phyloP scores from a whole-genome alignment of 225 moss, liverwort and hornwort species.

The Thuidium tamariscinum region DNA sequence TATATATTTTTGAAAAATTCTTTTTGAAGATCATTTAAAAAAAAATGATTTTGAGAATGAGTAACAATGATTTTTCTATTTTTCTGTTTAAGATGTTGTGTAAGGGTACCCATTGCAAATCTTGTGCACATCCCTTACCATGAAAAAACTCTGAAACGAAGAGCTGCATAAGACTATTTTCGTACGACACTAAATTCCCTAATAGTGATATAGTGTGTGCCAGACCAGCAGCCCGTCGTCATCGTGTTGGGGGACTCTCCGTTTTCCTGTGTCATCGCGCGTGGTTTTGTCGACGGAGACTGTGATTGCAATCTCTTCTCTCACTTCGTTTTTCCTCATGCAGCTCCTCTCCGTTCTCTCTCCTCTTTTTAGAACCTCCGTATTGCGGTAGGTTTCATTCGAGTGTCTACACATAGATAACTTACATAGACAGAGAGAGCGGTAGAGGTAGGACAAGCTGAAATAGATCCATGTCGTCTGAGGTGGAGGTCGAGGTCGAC shows the following conservation, averaged over 20 bases:
- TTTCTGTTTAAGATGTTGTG: too few species aligned
- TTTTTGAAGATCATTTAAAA: too few species aligned
- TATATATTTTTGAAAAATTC: too few species aligned
- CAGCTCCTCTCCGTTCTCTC: neutral
- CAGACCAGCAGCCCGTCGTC: neutral
- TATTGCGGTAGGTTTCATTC: neutral
- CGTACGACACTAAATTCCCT: neutral
- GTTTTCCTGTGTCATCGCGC: neutral
- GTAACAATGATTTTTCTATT: too few species aligned
- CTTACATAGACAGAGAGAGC: neutral
- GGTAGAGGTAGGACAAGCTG: neutral
- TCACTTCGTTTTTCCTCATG: neutral
- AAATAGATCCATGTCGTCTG: conserved; percentile 21
- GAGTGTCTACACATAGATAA: neutral
- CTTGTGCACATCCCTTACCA: neutral
- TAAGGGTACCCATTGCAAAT: too few species aligned
- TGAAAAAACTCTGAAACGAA: neutral
- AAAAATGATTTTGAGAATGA: too few species aligned
- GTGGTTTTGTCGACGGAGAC: neutral
- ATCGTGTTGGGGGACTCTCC: neutral
- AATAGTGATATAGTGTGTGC: neutral
- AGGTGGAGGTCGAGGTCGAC: conserved; percentile 3
- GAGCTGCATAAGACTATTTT: neutral
- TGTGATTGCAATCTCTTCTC: neutral
- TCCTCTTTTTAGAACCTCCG: neutral